Evolutionary conservation across 441 rosid genomes (phyloP).

Genomic region (Erodium moschatum): DNA sequence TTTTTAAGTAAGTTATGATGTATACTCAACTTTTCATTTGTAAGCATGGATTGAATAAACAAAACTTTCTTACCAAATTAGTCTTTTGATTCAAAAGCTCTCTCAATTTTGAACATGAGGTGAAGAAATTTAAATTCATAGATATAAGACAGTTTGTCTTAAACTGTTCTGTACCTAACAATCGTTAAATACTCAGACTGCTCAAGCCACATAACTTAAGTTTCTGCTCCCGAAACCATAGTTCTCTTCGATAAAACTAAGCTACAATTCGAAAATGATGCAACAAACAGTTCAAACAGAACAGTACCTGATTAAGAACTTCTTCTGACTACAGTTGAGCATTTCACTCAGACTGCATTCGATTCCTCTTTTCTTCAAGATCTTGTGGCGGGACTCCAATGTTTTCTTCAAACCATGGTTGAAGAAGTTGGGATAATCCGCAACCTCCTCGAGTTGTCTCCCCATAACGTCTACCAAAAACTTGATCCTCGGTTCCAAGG

Average conservation of each 20-base stretch:
- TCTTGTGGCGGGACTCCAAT: background rate
- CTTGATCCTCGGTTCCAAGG: conserved; percentile 30
- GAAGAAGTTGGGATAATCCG: too few species aligned
- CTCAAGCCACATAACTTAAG: background rate
- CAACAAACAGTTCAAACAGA: background rate
- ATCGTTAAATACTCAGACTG: too few species aligned
- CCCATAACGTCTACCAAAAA: too few species aligned
- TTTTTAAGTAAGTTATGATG: background rate
- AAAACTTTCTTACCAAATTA: background rate
- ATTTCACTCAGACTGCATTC: background rate
- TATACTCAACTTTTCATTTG: conserved; percentile 1
- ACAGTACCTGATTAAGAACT: background rate
- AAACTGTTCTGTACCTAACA: too few species aligned
- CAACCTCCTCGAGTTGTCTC: too few species aligned
- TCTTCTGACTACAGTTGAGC: background rate
- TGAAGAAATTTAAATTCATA: background rate
- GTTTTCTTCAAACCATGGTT: background rate
- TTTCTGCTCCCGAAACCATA: background rate
- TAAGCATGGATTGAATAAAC: background rate
- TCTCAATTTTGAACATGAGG: background rate
- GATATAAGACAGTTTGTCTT: too few species aligned
- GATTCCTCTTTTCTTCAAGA: background rate
- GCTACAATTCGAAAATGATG: background rate
- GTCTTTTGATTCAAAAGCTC: background rate
- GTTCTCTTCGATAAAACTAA: background rate